Evolutionary conservation across 2,329 filamentous ascomycete genomes (phyloP), one percentile per base, ranked within the genome.

Genomic region (Xylaria sp.): DNA sequence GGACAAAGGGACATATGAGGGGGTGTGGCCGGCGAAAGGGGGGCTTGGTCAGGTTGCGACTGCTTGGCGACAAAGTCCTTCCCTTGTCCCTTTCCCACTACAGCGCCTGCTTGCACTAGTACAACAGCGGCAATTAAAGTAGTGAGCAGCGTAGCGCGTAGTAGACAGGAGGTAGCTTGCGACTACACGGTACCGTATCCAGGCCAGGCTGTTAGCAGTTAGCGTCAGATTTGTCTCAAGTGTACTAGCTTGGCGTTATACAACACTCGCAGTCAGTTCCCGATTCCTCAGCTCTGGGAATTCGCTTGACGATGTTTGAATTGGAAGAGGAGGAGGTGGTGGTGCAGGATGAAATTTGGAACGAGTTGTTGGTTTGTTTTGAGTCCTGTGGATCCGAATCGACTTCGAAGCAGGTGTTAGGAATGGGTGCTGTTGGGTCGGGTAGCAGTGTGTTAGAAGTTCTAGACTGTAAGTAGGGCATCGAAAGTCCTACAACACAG

Each of bases 381-480:
- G 48, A 53, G 50, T 32, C 25, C 51, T 29, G 51, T 54, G 27
- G 51, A 29, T 54, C 25, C 16, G 16, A 54, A 35, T 12, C 18
- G 10, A 44, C 37, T 54, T 62, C 37, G 47, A 59, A 51, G 44
- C n/a, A 47, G 44, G 21, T 23, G 12, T 25, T 48, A 23, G 44
- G 37, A 62, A 53, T 60, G 54, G 8, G 47, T 47, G 53, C 60
- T 53, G 54, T 53, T 65, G 32, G 67, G 50, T 69, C 58, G 69
- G 69, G 69, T 69, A 69, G 69, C 69, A 71, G 69, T 67, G 67
- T 64, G 67, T 71, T 66, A 53, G 67, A 59, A 59, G 68, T 70
- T 61, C 68, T 65, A 32, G 57, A 42, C 9, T 23, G 44, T 9
- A 57, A 10, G 50, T 50, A 27, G 50, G 35, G 57, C 35, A 47